Evolutionary conservation across 805 yeast genomes (phyloP).

Genomic region (Hagleromyces aurorensis): DNA sequence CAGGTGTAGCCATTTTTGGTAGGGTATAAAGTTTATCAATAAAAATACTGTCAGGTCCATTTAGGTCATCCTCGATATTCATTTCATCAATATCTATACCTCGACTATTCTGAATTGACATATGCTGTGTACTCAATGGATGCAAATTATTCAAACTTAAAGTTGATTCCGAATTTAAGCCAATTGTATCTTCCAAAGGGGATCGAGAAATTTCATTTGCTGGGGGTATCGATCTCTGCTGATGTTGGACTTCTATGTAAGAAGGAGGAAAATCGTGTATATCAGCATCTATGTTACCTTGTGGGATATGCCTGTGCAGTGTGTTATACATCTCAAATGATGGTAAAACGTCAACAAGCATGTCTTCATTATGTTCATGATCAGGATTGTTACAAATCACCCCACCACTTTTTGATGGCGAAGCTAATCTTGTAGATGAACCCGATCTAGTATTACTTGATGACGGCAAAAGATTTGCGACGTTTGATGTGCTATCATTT

Average conservation of each 20-base stretch:
- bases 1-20: slow-evolving; percentile 38
- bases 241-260: slow-evolving; percentile 23
- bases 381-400: background rate
- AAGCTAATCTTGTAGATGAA: no score
- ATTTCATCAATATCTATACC: slow-evolving; percentile 5
- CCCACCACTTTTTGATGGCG: no score
- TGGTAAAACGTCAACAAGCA: slow-evolving; percentile 49
- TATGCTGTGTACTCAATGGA: slow-evolving; percentile 17
- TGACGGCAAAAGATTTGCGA: no score
- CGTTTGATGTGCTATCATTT: no score
- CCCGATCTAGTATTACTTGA: no score
- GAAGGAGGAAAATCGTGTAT: slow-evolving; percentile 31
- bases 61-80: slow-evolving; percentile 28
- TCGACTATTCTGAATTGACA: slow-evolving; percentile 4
- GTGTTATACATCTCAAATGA: slow-evolving; percentile 62
- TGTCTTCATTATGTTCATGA: slow-evolving; percentile 7
- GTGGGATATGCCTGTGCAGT: slow-evolving; percentile 35
- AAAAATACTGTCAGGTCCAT: slow-evolving; percentile 38
- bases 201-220: slow-evolving; percentile 11
- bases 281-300: slow-evolving; percentile 31
- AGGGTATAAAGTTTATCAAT: slow-evolving; percentile 45
- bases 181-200: slow-evolving; percentile 7
- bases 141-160: slow-evolving; percentile 10
- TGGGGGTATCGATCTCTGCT: slow-evolving; percentile 9
- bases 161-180: slow-evolving; percentile 5